Percentiles rank a stretch among this genome's conserved stretches.
Evolutionary conservation across 2,329 filamentous ascomycete species (phyloP).

Genomic region (Colletotrichum musae): DNA sequence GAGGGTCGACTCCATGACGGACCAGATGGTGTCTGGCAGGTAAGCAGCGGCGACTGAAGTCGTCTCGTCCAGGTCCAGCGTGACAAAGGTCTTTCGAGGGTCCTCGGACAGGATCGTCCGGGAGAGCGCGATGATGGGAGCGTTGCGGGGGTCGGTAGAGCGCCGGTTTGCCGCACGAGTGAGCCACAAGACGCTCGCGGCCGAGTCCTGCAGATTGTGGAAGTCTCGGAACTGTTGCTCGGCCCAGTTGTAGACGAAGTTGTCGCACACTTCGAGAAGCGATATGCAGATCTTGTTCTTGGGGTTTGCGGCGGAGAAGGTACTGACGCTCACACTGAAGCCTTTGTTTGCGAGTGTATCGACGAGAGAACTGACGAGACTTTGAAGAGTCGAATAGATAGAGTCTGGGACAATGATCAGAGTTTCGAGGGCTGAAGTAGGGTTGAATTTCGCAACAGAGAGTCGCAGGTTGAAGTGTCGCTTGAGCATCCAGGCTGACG

Average conservation of each 20-base stretch:
- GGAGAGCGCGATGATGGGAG: slow-evolving; percentile 61
- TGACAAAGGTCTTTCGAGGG: slow-evolving; percentile 57
- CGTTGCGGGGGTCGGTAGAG: slow-evolving; percentile 51
- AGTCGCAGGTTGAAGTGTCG: slow-evolving; percentile 29
- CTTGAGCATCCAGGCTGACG: slow-evolving; percentile 11
- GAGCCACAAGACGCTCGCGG: slow-evolving; percentile 63
- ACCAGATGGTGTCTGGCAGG: slow-evolving; percentile 45
- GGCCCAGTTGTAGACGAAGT: slow-evolving; percentile 57
- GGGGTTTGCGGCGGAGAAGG: slow-evolving; percentile 33
- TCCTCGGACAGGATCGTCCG: slow-evolving; percentile 66
- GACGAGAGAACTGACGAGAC: not conserved
- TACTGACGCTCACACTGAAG: slow-evolving; percentile 11
- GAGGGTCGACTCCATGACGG: slow-evolving; percentile 41
- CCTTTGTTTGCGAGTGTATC: slow-evolving; percentile 6
- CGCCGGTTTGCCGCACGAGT: slow-evolving; percentile 58
- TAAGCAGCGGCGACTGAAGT: slow-evolving; percentile 45
- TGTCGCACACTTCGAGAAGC: slow-evolving; percentile 58
- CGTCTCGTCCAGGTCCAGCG: slow-evolving; percentile 56
- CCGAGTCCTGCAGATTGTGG: slow-evolving; percentile 53
- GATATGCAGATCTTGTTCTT: slow-evolving; percentile 57
- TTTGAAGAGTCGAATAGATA: not conserved
- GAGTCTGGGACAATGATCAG: slow-evolving; percentile 30
- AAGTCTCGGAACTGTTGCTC: slow-evolving; percentile 57
- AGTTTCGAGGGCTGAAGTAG: not conserved
- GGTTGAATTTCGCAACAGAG: not conserved